Evolutionary conservation across 768 basidiomycete genomes (phyloP), one percentile per base, ranked within the genome.

Genomic region (Boletus huronensis): DNA sequence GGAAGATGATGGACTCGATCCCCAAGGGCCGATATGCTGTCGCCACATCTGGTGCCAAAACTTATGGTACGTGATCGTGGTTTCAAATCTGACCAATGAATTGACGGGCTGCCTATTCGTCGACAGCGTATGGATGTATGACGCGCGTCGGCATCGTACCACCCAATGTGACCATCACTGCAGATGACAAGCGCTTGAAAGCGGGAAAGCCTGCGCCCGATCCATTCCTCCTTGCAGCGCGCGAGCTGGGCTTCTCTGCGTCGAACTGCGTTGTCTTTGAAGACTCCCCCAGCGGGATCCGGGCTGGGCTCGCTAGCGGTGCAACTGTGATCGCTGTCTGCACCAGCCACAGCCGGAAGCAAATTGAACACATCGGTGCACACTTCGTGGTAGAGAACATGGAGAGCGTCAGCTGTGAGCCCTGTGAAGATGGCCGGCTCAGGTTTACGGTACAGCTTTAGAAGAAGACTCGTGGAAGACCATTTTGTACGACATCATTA

Each of bases 201-300:
- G 80, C 80, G 0, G 82, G 82, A 23, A 83, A 84, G 67, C 82
- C 82, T 28, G 80, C 81, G 0, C 82, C 81, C 8, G 82, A 84
- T 63, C 82, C 82, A 1, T 84, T 84, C 76, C 74, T 84, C 57
- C 82, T 84, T 48, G 82, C 82, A 11, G 82, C 82, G 9, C 67
- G 78, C 58, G 79, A 80, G 62, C 78, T 84, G 47, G 81, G 82
- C 7, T 83, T 77, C 63, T 69, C 76, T 6, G 76, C 81, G 44
- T 75, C 76, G 45, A 77, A 79, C n/a, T 87, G 85, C 57, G 79
- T 92, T 60, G 89, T 91, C 28, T 83, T 92, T 48, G 88, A 90
- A 64, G 89, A 92, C 63, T 89, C 82, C 41, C 78, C 82, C 31
- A 77, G 76, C 50, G 80, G 87, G 21, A 84, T 92, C 65, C 74